Percentiles rank a stretch among this genome's conserved stretches.
These are phyloP conservation scores for Monosporascus sp. DNA, from an alignment of 2,329 filamentous ascomycete species.

Conservation along the genomic window DNA sequence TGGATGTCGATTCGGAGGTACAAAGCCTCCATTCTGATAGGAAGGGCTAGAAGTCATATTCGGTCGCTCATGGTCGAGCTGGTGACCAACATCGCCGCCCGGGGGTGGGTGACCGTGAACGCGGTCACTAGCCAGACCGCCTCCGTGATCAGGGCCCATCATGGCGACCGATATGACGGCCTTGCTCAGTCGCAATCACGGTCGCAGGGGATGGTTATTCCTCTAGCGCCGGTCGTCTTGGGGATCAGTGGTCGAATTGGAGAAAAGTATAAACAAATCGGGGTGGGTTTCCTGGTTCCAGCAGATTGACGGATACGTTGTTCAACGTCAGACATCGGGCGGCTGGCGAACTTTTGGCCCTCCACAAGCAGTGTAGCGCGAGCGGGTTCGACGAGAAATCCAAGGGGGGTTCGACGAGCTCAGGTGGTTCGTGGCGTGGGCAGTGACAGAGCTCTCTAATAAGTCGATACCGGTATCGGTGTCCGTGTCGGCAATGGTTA, in stretches of 20 bases:
- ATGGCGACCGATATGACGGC: constrained; percentile 22
- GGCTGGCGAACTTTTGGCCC: constrained; percentile 12
- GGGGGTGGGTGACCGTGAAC: constrained; percentile 24
- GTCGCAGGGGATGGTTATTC: not conserved
- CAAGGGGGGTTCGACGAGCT: not conserved
- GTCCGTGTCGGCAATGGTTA: too few relatives aligned
- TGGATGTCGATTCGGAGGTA: constrained; percentile 25
- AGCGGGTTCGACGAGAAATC: constrained; percentile 15
- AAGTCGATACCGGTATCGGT: too few relatives aligned
- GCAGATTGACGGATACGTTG: constrained; percentile 17
- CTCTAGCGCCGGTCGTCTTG: not conserved
- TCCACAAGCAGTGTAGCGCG: constrained; percentile 11
- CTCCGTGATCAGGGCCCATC: constrained; percentile 30
- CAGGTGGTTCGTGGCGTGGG: not conserved
- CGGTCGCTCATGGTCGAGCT: constrained; percentile 27
- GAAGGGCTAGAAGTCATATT: constrained; percentile 28
- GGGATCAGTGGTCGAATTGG: constrained; percentile 5
- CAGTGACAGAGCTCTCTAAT: not conserved
- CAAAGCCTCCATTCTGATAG: constrained; percentile 23
- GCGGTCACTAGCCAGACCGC: constrained; percentile 28
- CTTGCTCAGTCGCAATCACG: constrained; percentile 9
- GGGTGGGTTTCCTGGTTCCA: constrained; percentile 9
- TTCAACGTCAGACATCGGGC: constrained; percentile 26
- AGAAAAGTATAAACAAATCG: constrained; percentile 10
- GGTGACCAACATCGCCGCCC: constrained; percentile 21